Percentiles rank a stretch among this genome's conserved stretches.
Conservation (phyloP, 2,329 filamentous ascomycete species). For the Sarocladium oryzae region DNA sequence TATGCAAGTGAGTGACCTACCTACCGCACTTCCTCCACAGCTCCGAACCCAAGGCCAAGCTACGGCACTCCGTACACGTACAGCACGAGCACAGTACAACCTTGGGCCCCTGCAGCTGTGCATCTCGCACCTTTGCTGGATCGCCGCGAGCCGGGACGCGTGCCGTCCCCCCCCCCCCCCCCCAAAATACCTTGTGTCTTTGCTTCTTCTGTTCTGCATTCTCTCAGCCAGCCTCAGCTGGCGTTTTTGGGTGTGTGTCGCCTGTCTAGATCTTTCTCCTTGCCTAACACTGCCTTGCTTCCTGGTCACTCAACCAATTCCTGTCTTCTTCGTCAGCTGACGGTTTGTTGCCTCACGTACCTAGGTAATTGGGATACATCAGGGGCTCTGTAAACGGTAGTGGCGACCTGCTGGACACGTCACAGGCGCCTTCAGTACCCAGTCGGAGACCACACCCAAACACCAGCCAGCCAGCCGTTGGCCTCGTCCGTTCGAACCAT, state of each 20-base stretch:
- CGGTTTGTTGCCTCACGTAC: not conserved
- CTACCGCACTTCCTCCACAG: not conserved
- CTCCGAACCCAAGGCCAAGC: not conserved
- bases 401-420: not conserved
- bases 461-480: not conserved
- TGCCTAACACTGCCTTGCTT: not conserved
- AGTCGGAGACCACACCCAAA: too few species aligned
- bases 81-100: too few species aligned
- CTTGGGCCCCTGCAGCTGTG: not conserved
- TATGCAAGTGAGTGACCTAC: not conserved
- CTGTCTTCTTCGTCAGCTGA: not conserved
- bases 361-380: not conserved
- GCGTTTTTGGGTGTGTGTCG: not conserved
- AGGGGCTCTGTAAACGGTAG: too few species aligned
- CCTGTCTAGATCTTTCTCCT: conserved; percentile 2
- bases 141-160: conserved; percentile 8
- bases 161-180: conserved; percentile 1
- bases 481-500: not conserved
- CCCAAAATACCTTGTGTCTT: too few species aligned
- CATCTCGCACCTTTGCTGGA: conserved; percentile 8
- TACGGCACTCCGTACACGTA: too few species aligned
- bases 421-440: too few species aligned
- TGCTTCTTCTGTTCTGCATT: not conserved
- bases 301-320: not conserved
- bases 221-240: not conserved